Evolutionary conservation across 768 basidiomycete genomes (phyloP), one percentile per base, ranked within the genome.

Genomic region (Xerocomus potaroensis): DNA sequence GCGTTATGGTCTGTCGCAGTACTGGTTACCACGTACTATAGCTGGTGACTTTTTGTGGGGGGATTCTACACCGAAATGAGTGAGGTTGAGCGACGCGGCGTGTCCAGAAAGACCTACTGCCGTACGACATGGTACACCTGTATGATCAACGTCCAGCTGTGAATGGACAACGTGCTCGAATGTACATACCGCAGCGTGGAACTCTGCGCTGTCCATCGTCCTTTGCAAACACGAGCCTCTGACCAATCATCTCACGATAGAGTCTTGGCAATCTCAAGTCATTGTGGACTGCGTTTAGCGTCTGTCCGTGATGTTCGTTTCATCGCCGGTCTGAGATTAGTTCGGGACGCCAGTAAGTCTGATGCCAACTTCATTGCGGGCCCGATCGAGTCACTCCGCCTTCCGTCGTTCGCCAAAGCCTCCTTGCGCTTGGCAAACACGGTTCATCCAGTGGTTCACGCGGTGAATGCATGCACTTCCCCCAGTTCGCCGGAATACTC

Each of bases 51-150:
- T 73, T 76, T 49, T 73, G 73, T 14, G 63, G 62, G 10, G 89
- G 89, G 42, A 91, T 87, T 38, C 62, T 64, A 31, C 27, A 15
- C n/a, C 24, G 34, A 48, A 8, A 14, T 24, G 24, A 32, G 43
- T 51, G 18, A 51, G 50, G 8, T 3, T 41, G 27, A 2, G 30
- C 24, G 22, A 18, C 8, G 29, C 11, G 15, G 3, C 22, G 27
- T 16, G n/a, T 44, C 23, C 14, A 33, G 32, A 31, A 39, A 49
- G 37, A 34, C 63, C 21, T 47, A 64, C 47, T 74, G 74, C 40
- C 87, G 77, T 21, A 89, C 81, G 29, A 79, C 71, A 26, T 83
- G 72, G 49, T 91, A 91, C 5, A 91, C 87, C 83, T 89, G 44
- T 42, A 16, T 9, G 37, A 10, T 45, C 8, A 39, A 24, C 9